Base-by-base conservation (phyloP, 768 basidiomycete genomes). In the Russula sp. region DNA sequence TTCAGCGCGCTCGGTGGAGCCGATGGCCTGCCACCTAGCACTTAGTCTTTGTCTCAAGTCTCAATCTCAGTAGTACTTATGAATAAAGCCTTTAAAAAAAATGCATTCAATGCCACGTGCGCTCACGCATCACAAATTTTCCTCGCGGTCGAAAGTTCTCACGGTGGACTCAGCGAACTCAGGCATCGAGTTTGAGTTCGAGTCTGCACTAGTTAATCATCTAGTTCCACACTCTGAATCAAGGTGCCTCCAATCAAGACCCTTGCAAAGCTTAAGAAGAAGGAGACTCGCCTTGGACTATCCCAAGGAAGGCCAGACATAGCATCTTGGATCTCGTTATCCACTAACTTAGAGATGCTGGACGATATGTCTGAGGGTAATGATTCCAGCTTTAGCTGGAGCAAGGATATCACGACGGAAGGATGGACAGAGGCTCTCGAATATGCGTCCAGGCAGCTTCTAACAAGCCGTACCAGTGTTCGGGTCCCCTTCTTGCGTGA, bases 401-500 rank as follows among this genome's bases (percentile, higher is more conserved):
- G 76, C 60, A 74, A 81, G 70, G 81, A 83, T 67, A 73, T 73
- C 39, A 78, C 83, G 32, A 67, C 78, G n/a, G 71, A 69, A 16
- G 76, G 86, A 51, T 89, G 87, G 86, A 69, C 78, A 29, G 68
- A 69, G 52, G 81, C 84, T 1, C 56, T 87, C 64, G 73, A 79
- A 52, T 76, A 81, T 65, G 87, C 85, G 0, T 83, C 81, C 63
- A 72, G 65, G 14, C 69, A 69, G 13, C 70, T 89, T 1, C 68
- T 86, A 59, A 75, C 77, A 13, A 75, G 78, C 63, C 83, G 79
- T 66, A 83, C 85, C 7, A 83, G 80, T 68, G 65, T 68, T 0
- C 75, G 88, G 36, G 70, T 79, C 43, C 73, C 75, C n/a, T 89
- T 90, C 67, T 71, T 90, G 32, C 75, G 76, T 49, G 85, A 87